Evolutionary conservation across 192 early-diverging fungal species (phyloP).

Genomic region (Coemansia sp.): DNA sequence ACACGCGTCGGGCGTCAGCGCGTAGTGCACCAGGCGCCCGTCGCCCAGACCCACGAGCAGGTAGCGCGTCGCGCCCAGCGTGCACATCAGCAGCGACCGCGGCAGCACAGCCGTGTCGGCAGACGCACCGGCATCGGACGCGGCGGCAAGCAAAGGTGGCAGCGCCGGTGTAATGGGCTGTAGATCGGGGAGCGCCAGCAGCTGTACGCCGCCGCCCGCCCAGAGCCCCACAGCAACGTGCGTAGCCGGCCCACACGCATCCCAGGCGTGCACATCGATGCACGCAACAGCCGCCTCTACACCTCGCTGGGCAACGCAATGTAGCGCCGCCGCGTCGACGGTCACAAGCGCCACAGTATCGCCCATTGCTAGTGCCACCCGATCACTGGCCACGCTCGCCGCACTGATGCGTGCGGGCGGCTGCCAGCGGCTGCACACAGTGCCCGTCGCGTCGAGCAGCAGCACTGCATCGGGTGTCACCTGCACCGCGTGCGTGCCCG

Average conservation of each 20-base stretch:
- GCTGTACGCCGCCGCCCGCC: slow-evolving; percentile 58
- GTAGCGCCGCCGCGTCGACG: slow-evolving; percentile 34
- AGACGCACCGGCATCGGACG: slow-evolving; percentile 28
- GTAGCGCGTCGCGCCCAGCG: slow-evolving; percentile 64
- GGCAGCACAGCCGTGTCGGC: too few species aligned
- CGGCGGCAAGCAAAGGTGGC: not conserved
- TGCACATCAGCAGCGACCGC: slow-evolving; percentile 62
- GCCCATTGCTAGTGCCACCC: slow-evolving; percentile 58
- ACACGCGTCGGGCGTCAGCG: not conserved
- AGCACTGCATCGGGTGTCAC: slow-evolving; percentile 54
- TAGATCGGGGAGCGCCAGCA: slow-evolving; percentile 61
- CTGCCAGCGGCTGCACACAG: slow-evolving; percentile 51
- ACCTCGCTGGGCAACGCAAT: slow-evolving; percentile 30
- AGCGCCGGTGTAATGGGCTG: slow-evolving; percentile 37
- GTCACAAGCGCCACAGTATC: slow-evolving; percentile 60
- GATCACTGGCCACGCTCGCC: slow-evolving; percentile 53
- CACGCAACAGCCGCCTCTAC: slow-evolving; percentile 72
- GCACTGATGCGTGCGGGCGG: slow-evolving; percentile 54
- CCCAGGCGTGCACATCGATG: slow-evolving; percentile 59
- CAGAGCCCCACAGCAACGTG: slow-evolving; percentile 74
- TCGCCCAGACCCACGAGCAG: slow-evolving; percentile 81
- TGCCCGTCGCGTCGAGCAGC: slow-evolving; percentile 41
- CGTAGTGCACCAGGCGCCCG: slow-evolving; percentile 75
- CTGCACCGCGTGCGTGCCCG: slow-evolving; percentile 52
- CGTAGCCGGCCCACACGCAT: slow-evolving; percentile 22